Percentiles rank a stretch among this genome's conserved stretches.
These are phyloP conservation scores for Euphorbia schlechtendalii DNA, from an alignment of 441 rosid genomes.

Conservation along the genomic window DNA sequence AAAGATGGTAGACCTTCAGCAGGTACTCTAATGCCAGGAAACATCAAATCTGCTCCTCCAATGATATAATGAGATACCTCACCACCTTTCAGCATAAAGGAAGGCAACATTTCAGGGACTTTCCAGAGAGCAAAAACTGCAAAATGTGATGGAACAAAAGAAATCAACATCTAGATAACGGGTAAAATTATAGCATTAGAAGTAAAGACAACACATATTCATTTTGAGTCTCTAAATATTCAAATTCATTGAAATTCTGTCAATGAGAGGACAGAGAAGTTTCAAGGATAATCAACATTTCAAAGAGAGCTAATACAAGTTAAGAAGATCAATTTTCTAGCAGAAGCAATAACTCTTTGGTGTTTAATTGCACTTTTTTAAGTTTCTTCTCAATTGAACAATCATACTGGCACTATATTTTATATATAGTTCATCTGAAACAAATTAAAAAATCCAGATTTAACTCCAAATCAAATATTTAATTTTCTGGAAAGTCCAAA, in stretches of 20 bases:
- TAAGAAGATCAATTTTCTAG: too few relatives aligned
- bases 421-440: too few relatives aligned
- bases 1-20: conserved; percentile 67
- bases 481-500: neutral
- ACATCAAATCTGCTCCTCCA: conserved; percentile 99
- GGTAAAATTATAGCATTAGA: neutral
- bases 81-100: conserved; percentile 74
- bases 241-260: neutral
- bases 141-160: neutral
- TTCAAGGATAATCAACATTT: too few relatives aligned
- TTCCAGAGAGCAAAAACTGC: conserved; percentile 95
- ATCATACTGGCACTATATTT: neutral
- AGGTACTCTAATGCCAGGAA: conserved; percentile 75
- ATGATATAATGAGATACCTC: conserved; percentile 83
- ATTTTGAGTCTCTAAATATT: neutral
- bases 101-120: conserved; percentile 75
- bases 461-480: neutral
- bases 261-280: neutral
- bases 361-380: neutral
- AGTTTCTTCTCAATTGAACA: neutral
- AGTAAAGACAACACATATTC: neutral
- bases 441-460: too few relatives aligned
- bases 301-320: too few relatives aligned
- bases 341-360: neutral
- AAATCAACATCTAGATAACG: neutral